Percentiles rank a stretch among this genome's conserved stretches.
Conservation (phyloP, 2,329 filamentous ascomycete genomes). For the Diaporthe longicolla region DNA sequence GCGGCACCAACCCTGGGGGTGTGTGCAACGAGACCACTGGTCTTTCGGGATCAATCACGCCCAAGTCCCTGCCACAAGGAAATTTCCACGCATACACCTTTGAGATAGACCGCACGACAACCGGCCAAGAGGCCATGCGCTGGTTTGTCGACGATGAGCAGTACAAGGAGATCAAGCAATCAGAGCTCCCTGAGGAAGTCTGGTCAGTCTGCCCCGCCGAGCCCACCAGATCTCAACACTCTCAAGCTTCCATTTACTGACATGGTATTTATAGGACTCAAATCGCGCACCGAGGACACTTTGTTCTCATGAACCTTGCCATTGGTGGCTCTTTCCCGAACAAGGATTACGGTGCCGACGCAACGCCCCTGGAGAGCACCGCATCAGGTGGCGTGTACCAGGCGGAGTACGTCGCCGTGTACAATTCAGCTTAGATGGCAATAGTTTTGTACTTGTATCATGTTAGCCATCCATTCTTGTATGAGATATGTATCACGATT, state of each 20-base stretch:
- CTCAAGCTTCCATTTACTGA: neutral
- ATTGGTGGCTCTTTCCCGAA: conserved; percentile 16
- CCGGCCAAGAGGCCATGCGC: conserved; percentile 20
- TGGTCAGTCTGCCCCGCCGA: neutral
- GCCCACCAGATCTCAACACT: neutral
- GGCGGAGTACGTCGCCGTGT: conserved; percentile 25
- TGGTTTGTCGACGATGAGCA: conserved; percentile 18
- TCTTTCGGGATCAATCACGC: conserved; percentile 2
- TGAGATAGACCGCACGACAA: conserved; percentile 19
- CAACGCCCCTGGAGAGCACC: conserved; percentile 11
- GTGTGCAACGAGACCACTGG: conserved; percentile 21
- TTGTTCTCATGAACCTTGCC: conserved; percentile 15
- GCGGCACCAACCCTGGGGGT: conserved; percentile 13
- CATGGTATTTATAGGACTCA: neutral
- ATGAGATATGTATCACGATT: neutral
- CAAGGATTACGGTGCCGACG: conserved; percentile 16
- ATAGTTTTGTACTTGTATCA: neutral
- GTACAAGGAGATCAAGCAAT: conserved; percentile 26
- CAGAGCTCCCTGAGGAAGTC: conserved; percentile 15
- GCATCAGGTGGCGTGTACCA: neutral
- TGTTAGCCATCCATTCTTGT: neutral
- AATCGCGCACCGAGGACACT: conserved; percentile 17
- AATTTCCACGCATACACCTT: conserved; percentile 24
- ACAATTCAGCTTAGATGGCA: neutral
- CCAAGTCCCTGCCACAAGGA: conserved; percentile 16